Evolutionary conservation across 2,329 filamentous ascomycete genomes (phyloP).

Genomic region (Pochonia chlamydosporia): DNA sequence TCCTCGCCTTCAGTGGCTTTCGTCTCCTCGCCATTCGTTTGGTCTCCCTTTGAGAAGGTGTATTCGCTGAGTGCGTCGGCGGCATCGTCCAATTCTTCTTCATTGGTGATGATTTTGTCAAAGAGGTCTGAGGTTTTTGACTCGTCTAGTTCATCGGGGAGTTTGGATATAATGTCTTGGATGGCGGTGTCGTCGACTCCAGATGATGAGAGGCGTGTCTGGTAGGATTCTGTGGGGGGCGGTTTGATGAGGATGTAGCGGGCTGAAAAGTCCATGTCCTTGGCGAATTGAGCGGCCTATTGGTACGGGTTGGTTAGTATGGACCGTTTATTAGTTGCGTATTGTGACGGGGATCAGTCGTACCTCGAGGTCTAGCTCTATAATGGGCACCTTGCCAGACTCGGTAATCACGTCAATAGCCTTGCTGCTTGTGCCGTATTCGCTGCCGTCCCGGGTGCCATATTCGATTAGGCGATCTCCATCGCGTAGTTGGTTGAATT

Average conservation of each 20-base stretch:
- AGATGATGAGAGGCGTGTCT: conserved; percentile 21
- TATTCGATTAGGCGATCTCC: conserved; percentile 55
- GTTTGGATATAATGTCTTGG: conserved; percentile 17
- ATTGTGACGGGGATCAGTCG: conserved; percentile 15
- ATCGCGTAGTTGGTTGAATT: conserved; percentile 53
- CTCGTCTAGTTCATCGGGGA: conserved; percentile 19
- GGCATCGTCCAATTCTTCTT: conserved; percentile 10
- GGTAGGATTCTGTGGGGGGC: conserved; percentile 22
- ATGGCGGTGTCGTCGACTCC: conserved; percentile 17
- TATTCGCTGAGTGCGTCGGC: conserved; percentile 18
- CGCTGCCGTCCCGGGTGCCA: conserved; percentile 39
- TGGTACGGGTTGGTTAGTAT: background rate
- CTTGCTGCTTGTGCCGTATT: conserved; percentile 53
- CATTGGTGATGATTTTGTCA: conserved; percentile 19
- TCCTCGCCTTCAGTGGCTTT: background rate
- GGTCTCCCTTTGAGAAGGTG: conserved; percentile 18
- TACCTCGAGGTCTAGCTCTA: conserved; percentile 49
- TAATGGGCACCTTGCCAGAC: conserved; percentile 53
- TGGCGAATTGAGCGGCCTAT: conserved; percentile 51
- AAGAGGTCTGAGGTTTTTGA: conserved; percentile 21
- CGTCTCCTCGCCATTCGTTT: background rate
- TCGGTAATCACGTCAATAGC: conserved; percentile 45
- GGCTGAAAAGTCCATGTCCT: conserved; percentile 50
- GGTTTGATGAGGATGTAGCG: conserved; percentile 49
- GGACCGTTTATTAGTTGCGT: background rate